A percentile compares a stretch with the other conserved stretches of the same genome.
These are phyloP conservation scores for Dictyostelium firmibasis DNA, from an alignment of 78 protist genomes.

Conservation along the genomic window DNA sequence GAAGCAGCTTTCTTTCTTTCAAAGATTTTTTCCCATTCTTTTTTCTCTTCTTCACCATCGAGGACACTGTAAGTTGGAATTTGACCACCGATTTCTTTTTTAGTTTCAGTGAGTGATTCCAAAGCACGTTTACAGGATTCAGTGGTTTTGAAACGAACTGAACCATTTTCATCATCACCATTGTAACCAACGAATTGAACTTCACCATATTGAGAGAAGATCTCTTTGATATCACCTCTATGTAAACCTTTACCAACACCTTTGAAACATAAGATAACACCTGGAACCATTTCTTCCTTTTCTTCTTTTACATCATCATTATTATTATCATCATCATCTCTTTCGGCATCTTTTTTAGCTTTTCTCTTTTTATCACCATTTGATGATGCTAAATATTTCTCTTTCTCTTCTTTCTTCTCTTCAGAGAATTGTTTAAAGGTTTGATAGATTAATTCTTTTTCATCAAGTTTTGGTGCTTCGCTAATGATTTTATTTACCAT, in stretches of 20 bases:
- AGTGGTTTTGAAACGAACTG: constrained; percentile 13
- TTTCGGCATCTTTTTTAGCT: not conserved
- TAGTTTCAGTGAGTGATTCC: not conserved
- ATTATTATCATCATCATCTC: not conserved
- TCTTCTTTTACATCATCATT: not conserved
- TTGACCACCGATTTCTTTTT: constrained; percentile 53
- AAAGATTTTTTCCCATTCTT: constrained; percentile 24
- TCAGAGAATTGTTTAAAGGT: constrained; percentile 23
- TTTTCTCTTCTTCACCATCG: constrained; percentile 49
- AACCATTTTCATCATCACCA: not conserved
- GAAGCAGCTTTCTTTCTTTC: not conserved
- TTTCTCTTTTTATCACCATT: constrained; percentile 21
- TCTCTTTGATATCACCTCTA: not conserved
- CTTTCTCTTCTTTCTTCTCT: constrained; percentile 13
- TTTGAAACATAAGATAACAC: constrained; percentile 3
- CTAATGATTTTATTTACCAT: constrained; percentile 36
- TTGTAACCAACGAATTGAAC: constrained; percentile 16
- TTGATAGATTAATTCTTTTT: constrained; percentile 4
- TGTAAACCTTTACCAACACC: constrained; percentile 7
- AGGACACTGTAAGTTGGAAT: constrained; percentile 23
- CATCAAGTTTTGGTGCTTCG: constrained; percentile 47
- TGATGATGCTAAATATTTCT: not conserved
- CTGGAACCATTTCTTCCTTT: constrained; percentile 2
- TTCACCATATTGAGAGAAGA: constrained; percentile 42
- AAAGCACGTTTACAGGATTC: constrained; percentile 36